phyloP scores from a whole-genome alignment of 1,284 basidiomycete species.

The Pseudozyma hubeiensis region DNA sequence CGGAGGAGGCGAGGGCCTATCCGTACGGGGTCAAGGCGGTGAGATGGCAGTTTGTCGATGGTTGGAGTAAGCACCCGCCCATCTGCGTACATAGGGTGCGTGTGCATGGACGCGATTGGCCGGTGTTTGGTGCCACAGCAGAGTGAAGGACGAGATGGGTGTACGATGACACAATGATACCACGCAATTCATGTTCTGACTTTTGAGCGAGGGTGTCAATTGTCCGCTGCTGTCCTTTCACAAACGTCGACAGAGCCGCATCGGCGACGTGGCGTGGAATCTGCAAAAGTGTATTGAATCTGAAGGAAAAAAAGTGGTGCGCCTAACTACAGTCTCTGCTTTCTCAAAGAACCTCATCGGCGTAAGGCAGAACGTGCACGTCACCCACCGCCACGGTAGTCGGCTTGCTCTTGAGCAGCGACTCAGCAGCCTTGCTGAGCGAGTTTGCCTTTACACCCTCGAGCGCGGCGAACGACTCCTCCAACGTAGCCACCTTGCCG shows the following conservation, averaged over 20 bases:
- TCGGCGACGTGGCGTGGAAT: too few species aligned
- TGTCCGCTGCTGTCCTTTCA: too few species aligned
- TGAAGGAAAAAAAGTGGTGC: not conserved
- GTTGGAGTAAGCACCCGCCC: conserved; percentile 30
- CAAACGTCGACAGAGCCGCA: too few species aligned
- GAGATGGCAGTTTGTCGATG: conserved; percentile 42
- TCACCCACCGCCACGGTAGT: conserved; percentile 66
- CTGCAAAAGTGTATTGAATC: not conserved
- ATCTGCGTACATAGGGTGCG: conserved; percentile 38
- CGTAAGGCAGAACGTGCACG: conserved; percentile 65
- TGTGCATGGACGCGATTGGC: conserved; percentile 33
- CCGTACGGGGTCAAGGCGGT: conserved; percentile 31
- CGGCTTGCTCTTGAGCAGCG: conserved; percentile 66
- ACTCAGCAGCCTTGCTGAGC: conserved; percentile 52
- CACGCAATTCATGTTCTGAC: not conserved
- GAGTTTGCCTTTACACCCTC: conserved; percentile 56
- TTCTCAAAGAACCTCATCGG: conserved; percentile 63
- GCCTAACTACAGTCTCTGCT: not conserved
- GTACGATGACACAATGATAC: not conserved
- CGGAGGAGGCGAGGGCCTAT: conserved; percentile 26
- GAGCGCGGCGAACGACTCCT: conserved; percentile 51
- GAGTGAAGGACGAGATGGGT: not conserved
- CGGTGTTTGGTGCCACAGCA: conserved; percentile 13
- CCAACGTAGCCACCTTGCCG: conserved; percentile 44
- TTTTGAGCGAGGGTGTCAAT: too few species aligned